Conservation (phyloP, 2,329 filamentous ascomycete genomes). For the Sclerotinia glacialis region DNA sequence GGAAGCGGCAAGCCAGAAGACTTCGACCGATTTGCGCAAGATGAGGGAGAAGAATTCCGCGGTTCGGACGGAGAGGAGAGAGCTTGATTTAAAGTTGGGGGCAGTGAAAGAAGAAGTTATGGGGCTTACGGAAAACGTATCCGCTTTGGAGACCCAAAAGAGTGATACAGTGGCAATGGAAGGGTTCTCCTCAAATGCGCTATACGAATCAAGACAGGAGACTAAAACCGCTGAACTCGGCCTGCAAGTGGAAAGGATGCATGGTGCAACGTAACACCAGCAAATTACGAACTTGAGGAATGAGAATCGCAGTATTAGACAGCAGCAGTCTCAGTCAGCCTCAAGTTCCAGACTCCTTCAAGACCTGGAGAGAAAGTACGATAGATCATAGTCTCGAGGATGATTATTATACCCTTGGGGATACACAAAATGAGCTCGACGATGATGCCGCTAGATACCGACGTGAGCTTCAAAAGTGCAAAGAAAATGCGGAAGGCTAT, state of each 20-base stretch:
- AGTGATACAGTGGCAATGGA: neutral
- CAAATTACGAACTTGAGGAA: neutral
- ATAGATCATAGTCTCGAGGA: neutral
- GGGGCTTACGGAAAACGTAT: neutral
- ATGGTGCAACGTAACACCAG: neutral
- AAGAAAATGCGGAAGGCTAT: neutral
- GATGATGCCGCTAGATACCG: neutral
- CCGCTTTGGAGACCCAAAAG: neutral
- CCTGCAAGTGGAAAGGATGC: neutral
- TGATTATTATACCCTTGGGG: neutral
- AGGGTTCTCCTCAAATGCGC: too few species aligned
- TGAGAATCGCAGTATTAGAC: neutral
- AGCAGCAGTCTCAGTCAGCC: neutral
- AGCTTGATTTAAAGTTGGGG: neutral
- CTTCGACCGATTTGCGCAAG: neutral
- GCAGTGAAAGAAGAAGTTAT: neutral
- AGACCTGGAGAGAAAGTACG: neutral
- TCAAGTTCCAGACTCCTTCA: neutral
- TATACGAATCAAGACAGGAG: neutral
- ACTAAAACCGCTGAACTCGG: neutral
- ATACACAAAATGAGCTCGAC: neutral
- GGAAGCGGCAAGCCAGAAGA: neutral
- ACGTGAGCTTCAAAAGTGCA: neutral
- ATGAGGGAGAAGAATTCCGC: neutral
- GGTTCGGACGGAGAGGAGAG: neutral